phyloP scores from a whole-genome alignment of 352 stramenopile genomes.

The Globisporangium carolinianum region DNA sequence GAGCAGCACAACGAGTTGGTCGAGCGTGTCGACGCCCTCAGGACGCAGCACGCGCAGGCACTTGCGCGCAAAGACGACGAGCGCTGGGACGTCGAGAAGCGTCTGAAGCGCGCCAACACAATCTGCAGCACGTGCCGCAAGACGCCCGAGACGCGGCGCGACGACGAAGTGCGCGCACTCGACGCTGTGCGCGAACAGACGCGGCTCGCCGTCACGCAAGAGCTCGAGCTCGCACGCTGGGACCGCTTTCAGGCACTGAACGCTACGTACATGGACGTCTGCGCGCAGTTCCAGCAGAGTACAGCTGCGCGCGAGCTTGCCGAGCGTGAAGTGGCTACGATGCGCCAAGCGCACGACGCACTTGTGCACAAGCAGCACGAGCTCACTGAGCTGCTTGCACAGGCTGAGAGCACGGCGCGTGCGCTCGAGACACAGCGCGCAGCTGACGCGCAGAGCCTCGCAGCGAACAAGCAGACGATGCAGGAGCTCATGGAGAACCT shows the following conservation, averaged over 20 bases:
- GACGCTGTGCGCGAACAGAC: slow-evolving; percentile 46
- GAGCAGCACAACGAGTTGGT: slow-evolving; percentile 45
- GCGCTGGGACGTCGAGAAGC: slow-evolving; percentile 58
- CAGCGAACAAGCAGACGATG: slow-evolving; percentile 51
- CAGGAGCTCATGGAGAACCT: slow-evolving; percentile 63
- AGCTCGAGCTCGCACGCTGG: slow-evolving; percentile 60
- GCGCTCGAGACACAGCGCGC: slow-evolving; percentile 22
- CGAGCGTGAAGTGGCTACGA: slow-evolving; percentile 19
- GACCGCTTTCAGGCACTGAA: slow-evolving; percentile 64
- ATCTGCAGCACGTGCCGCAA: slow-evolving; percentile 50
- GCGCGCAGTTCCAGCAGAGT: slow-evolving; percentile 29
- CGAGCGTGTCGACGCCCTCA: slow-evolving; percentile 38
- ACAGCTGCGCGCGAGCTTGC: slow-evolving; percentile 17
- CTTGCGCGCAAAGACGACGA: slow-evolving; percentile 48
- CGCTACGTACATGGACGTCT: slow-evolving; percentile 55
- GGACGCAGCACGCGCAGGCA: slow-evolving; percentile 30
- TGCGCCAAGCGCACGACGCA: slow-evolving; percentile 6
- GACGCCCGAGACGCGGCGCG: slow-evolving; percentile 39
- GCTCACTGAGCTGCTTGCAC: slow-evolving; percentile 18
- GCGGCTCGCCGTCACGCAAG: slow-evolving; percentile 34
- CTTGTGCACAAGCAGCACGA: slow-evolving; percentile 25
- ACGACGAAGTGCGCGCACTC: slow-evolving; percentile 30
- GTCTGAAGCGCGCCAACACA: slow-evolving; percentile 34
- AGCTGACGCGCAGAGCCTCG: slow-evolving; percentile 21
- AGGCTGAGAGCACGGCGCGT: slow-evolving; percentile 14